Percentiles rank a stretch among this genome's conserved stretches.
Evolutionary conservation across 2,329 filamentous ascomycete species (phyloP).

Genomic region (Fusarium oxysporum): DNA sequence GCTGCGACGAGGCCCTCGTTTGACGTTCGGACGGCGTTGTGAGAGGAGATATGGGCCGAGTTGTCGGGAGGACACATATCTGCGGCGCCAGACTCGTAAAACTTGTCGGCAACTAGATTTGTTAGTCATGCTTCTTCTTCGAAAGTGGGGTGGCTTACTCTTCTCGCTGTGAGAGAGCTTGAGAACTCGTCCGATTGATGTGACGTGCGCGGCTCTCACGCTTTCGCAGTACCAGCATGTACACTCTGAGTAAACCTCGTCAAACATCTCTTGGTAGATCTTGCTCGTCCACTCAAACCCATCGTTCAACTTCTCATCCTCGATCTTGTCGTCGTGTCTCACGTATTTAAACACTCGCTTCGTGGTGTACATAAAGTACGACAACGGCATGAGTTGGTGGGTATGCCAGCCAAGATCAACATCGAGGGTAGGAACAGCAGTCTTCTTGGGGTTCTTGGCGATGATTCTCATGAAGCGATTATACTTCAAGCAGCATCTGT

Average conservation of each 20-base stretch:
- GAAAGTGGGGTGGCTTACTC: conserved; percentile 34
- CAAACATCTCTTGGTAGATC: conserved; percentile 72
- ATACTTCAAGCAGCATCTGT: conserved; percentile 73
- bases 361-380: conserved; percentile 71
- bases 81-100: conserved; percentile 62
- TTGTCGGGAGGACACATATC: conserved; percentile 65
- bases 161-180: conserved; percentile 60
- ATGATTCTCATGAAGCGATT: conserved; percentile 72
- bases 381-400: conserved; percentile 74
- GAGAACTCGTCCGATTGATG: conserved; percentile 58
- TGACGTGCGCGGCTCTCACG: conserved; percentile 57
- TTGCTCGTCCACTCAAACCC: conserved; percentile 80
- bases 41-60: conserved; percentile 77
- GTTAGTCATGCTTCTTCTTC: not conserved
- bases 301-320: conserved; percentile 71
- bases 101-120: conserved; percentile 50
- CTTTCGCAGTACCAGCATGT: conserved; percentile 88
- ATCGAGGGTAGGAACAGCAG: conserved; percentile 78
- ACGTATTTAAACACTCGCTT: conserved; percentile 67
- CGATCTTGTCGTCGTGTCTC: conserved; percentile 87
- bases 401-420: conserved; percentile 85
- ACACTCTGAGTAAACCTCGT: conserved; percentile 79
- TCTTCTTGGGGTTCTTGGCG: conserved; percentile 54
- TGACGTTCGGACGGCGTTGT: conserved; percentile 68
- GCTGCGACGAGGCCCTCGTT: conserved; percentile 10